Evolutionary conservation across 2,329 filamentous ascomycete genomes (phyloP).

Genomic region (Microascus cirrosus): DNA sequence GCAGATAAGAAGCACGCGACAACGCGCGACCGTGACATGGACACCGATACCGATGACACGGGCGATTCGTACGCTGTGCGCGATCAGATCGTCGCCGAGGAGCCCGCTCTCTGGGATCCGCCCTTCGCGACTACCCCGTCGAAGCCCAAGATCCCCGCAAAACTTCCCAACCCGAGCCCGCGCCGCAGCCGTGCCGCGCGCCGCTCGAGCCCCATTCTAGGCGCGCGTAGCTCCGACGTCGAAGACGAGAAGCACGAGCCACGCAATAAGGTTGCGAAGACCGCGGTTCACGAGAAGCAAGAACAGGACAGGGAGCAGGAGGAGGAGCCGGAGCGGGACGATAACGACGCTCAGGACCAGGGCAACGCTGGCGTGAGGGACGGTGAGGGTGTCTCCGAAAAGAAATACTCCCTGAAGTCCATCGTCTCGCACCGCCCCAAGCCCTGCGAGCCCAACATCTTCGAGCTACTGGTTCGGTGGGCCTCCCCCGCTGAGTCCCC

Average conservation of each 20-base stretch:
- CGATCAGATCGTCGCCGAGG: neutral
- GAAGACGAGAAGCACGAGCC: neutral
- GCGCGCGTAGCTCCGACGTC: neutral
- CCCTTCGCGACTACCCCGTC: neutral
- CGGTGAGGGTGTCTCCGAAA: neutral
- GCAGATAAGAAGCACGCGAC: neutral
- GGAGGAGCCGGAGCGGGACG: neutral
- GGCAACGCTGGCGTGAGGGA: neutral
- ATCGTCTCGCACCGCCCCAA: neutral
- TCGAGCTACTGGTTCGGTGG: conserved; percentile 1
- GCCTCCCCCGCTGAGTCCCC: conserved; percentile 8
- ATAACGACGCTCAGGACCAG: neutral
- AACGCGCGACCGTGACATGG: neutral
- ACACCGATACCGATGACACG: neutral
- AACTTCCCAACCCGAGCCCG: neutral
- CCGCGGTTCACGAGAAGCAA: too few relatives aligned
- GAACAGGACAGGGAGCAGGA: neutral
- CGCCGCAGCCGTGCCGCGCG: neutral
- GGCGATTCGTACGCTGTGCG: neutral
- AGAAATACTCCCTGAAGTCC: neutral
- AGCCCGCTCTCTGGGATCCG: neutral
- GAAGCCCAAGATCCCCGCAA: neutral
- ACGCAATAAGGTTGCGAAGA: too few relatives aligned
- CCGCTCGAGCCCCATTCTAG: neutral
- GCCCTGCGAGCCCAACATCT: neutral